These are phyloP conservation scores for Leptographium lundbergii DNA, from an alignment of 2,329 filamentous ascomycete species.

Conservation along the genomic window DNA sequence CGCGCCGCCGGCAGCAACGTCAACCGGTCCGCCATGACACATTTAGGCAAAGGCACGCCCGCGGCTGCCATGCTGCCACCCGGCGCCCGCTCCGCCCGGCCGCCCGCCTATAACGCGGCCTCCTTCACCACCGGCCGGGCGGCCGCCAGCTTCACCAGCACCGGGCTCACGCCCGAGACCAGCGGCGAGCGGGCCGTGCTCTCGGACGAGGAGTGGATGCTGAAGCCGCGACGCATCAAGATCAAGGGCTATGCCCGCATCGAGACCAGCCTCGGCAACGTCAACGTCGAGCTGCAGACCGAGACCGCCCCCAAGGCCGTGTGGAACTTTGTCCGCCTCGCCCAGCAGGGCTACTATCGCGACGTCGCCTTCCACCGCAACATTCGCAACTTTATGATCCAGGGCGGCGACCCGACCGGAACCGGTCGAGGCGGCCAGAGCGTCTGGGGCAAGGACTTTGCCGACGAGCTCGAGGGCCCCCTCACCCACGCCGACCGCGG, in stretches of 20 bases:
- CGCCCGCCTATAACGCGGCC: constrained; percentile 67
- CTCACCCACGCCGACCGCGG: constrained; percentile 72
- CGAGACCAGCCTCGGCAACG: constrained; percentile 68
- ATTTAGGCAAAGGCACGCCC: no score
- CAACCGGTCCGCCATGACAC: constrained; percentile 38
- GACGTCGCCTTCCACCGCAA: constrained; percentile 81
- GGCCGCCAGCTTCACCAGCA: constrained; percentile 90
- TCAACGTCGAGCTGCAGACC: constrained; percentile 82
- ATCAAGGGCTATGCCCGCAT: constrained; percentile 85
- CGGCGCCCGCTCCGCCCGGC: constrained; percentile 10
- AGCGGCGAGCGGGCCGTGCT: constrained; percentile 75
- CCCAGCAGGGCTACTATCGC: constrained; percentile 83
- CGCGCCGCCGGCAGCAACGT: background rate
- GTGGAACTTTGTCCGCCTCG: constrained; percentile 88
- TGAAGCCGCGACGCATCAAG: constrained; percentile 80
- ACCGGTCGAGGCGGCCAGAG: constrained; percentile 83
- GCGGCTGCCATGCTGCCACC: constrained; percentile 49
- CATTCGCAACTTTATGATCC: constrained; percentile 95
- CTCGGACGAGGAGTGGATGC: constrained; percentile 92
- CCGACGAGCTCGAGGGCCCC: constrained; percentile 86
- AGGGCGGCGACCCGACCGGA: constrained; percentile 87
- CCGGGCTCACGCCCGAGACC: constrained; percentile 83
- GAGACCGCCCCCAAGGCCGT: constrained; percentile 87
- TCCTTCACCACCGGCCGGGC: constrained; percentile 82
- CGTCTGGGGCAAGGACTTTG: constrained; percentile 89